A percentile compares a stretch with the other conserved stretches of the same genome.
Evolutionary conservation across 345 rosid genomes (phyloP).

Genomic region (Gossypium mustelinum): DNA sequence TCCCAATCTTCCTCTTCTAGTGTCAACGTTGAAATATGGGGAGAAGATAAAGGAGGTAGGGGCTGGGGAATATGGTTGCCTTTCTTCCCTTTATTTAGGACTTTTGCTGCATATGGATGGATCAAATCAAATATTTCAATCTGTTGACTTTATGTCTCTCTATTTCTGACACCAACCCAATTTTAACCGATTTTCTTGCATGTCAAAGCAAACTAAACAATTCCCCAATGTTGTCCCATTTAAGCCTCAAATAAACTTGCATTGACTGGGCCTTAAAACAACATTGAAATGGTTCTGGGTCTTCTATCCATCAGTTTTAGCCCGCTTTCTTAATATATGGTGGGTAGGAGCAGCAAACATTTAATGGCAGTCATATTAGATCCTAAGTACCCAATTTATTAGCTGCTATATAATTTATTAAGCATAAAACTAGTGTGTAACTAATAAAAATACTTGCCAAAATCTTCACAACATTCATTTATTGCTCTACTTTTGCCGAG

Average conservation of each 20-base stretch:
- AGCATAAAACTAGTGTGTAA: background rate
- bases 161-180: background rate
- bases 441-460: background rate
- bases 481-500: background rate
- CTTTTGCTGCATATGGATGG: constrained; percentile 32
- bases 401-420: background rate
- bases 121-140: background rate
- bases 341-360: background rate
- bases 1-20: background rate
- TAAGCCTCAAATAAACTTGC: background rate
- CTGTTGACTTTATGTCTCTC: background rate
- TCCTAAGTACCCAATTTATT: background rate
- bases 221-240: too few species aligned
- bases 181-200: constrained; percentile 3
- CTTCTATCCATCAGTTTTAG: background rate
- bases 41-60: constrained; percentile 4
- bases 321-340: background rate
- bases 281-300: background rate
- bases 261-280: background rate
- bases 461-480: background rate
- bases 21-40: background rate
- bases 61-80: background rate
- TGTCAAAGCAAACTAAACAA: background rate
- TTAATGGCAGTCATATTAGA: constrained; percentile 8
- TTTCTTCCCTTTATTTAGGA: constrained; percentile 31